Evolutionary conservation across 495 filamentous ascomycete species (phyloP).

Genomic region (Lasiosphaeriaceae sp.): DNA sequence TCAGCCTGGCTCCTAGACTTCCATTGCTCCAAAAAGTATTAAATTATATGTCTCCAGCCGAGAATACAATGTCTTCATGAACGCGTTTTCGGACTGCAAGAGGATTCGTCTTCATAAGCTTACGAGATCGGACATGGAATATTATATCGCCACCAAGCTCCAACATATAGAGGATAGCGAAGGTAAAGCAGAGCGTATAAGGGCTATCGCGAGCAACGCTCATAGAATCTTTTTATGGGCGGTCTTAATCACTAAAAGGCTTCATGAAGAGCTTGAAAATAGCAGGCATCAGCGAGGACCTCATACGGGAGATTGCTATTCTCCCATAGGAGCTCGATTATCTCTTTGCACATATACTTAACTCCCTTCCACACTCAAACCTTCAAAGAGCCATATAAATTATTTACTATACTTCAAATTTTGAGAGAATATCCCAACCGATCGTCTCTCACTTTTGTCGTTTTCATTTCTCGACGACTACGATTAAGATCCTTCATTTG

Average conservation of each 20-base stretch:
- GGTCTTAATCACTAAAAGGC: neutral
- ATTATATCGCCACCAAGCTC: constrained; percentile 21
- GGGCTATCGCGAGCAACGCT: neutral
- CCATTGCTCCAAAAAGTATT: constrained; percentile 15
- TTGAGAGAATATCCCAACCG: too few relatives aligned
- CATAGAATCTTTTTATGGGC: constrained; percentile 17
- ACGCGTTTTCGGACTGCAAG: constrained; percentile 22
- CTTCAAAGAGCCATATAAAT: too few relatives aligned
- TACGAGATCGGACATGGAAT: constrained; percentile 11
- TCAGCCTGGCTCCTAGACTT: neutral
- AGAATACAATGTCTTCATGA: constrained; percentile 33
- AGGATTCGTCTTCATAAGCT: constrained; percentile 16
- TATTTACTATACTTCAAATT: too few relatives aligned
- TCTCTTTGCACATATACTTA: too few relatives aligned
- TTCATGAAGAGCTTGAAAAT: constrained; percentile 7
- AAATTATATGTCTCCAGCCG: constrained; percentile 46
- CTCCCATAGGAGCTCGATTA: too few relatives aligned
- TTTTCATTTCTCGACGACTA: too few relatives aligned
- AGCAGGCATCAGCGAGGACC: too few relatives aligned
- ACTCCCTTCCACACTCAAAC: too few relatives aligned
- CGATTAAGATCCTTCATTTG: too few relatives aligned
- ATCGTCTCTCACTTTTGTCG: too few relatives aligned
- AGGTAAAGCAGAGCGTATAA: neutral
- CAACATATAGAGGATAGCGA: constrained; percentile 16
- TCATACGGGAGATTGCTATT: too few relatives aligned